These are phyloP conservation scores for Globisporangium parvum DNA, from an alignment of 352 stramenopile species.

Conservation along the genomic window DNA sequence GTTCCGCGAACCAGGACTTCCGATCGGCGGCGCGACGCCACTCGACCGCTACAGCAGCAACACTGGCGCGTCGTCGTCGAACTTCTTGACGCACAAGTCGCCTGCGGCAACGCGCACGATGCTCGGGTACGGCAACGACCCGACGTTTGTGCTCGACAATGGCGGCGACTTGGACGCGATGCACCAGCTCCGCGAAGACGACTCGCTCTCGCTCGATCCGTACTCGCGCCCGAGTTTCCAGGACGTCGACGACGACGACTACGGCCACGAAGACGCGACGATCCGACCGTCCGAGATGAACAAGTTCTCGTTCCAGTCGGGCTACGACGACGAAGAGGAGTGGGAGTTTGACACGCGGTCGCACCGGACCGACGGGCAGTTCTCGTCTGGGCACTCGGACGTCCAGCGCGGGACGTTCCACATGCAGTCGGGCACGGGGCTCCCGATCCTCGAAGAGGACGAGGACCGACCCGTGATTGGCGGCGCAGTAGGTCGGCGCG, in stretches of 20 bases:
- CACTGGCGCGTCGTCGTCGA: slow-evolving; percentile 50
- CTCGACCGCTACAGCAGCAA: slow-evolving; percentile 41
- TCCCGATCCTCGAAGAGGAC: slow-evolving; percentile 68
- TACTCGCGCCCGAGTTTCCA: slow-evolving; percentile 69
- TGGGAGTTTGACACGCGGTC: slow-evolving; percentile 61
- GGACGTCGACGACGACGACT: slow-evolving; percentile 52
- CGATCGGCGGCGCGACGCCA: slow-evolving; percentile 15
- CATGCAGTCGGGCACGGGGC: slow-evolving; percentile 27
- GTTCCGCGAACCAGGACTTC: slow-evolving; percentile 49
- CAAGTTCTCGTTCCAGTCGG: slow-evolving; percentile 77
- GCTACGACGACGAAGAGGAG: slow-evolving; percentile 63
- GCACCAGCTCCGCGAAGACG: slow-evolving; percentile 17
- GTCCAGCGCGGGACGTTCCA: slow-evolving; percentile 45
- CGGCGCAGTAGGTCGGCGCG: slow-evolving; percentile 14
- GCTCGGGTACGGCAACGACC: slow-evolving; percentile 20
- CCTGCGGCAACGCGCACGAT: slow-evolving; percentile 27
- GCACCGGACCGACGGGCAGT: slow-evolving; percentile 30
- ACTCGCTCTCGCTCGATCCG: slow-evolving; percentile 72
- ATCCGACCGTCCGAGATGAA: slow-evolving; percentile 46
- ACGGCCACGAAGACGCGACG: slow-evolving; percentile 28
- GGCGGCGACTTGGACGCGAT: slow-evolving; percentile 23
- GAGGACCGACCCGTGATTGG: slow-evolving; percentile 18
- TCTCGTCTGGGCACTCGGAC: slow-evolving; percentile 20
- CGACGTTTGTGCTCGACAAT: slow-evolving; percentile 34
- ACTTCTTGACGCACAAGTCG: slow-evolving; percentile 64